Evolutionary conservation across 2,329 filamentous ascomycete species (phyloP).

Genomic region (Monilinia vaccinii-corymbosi): DNA sequence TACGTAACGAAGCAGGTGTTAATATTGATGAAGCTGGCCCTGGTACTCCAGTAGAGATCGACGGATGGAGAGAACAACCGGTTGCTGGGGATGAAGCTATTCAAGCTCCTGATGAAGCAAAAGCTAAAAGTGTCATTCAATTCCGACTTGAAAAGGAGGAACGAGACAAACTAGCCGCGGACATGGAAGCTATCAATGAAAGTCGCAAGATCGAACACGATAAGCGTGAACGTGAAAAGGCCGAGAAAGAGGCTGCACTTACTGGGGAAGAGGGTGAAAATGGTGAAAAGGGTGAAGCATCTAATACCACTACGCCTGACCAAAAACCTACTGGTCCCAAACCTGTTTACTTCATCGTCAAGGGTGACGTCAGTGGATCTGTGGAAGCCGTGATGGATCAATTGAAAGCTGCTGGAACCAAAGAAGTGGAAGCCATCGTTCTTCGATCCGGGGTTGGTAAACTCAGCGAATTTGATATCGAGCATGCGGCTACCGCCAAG

Average conservation of each 20-base stretch:
- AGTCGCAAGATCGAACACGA: conserved; percentile 47
- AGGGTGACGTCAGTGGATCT: conserved; percentile 87
- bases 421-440: conserved; percentile 70
- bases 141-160: conserved; percentile 67
- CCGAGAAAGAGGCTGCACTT: conserved; percentile 37
- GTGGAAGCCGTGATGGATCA: conserved; percentile 81
- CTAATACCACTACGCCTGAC: conserved; percentile 16
- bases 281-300: conserved; percentile 30
- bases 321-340: conserved; percentile 34
- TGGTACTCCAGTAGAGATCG: conserved; percentile 82
- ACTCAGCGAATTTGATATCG: conserved; percentile 78
- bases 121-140: conserved; percentile 67
- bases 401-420: conserved; percentile 70
- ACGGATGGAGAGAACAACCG: conserved; percentile 89
- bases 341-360: conserved; percentile 73
- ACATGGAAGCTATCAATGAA: conserved; percentile 72
- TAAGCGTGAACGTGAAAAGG: conserved; percentile 49
- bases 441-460: conserved; percentile 70
- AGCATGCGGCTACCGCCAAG: conserved; percentile 70
- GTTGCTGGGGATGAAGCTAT: conserved; percentile 80
- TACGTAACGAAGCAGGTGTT: conserved; percentile 77
- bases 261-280: conserved; percentile 12
- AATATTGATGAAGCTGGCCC: conserved; percentile 67
- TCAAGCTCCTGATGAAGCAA: conserved; percentile 69
- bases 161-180: conserved; percentile 52